Base-by-base conservation (phyloP, 2,329 filamentous ascomycete species). In the Cryphonectria naterciae region DNA sequence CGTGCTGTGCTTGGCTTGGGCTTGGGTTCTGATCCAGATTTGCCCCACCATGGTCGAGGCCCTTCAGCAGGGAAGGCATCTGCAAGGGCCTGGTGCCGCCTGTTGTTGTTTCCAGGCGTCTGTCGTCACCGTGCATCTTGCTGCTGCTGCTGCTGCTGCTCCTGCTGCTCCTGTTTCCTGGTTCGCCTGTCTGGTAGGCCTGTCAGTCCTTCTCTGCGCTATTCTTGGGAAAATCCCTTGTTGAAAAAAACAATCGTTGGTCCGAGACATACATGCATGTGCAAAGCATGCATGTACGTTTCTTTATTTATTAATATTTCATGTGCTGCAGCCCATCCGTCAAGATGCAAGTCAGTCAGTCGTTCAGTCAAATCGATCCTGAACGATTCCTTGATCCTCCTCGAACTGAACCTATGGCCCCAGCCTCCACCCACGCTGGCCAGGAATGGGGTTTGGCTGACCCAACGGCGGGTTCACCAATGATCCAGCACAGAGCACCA, bases 11-110 rank as follows among this genome's bases (percentile, higher is more conserved):
- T 25, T 65, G 62, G 25, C 25, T 32, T 32, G 37, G 60, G 56
- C 25, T 35, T 28, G 56, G 19, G 28, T 32, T 25, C 56, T 35
- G 32, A 62, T 19, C 58, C 58, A 37, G 32, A n/a, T 39, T 13
- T 46, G 61, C 61, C 61, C 61, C 61, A 43, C 61, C 37, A 32
- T 11, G 61, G n/a, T 64, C 61, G 39, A 64, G 61, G 61, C 61
- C 61, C 25, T 28, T n/a, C 22, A 8, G n/a, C 58, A 35, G 35
- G 8, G 7, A 25, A 49, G 43, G 28, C 60, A 41, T 35, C 60
- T 62, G 60, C n/a, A 37, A 62, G 60, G 35, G 60, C 60, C 39
- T 49, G 6, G 28, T 60, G 56, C 56, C n/a, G 54, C 32, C 54
- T 49, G 43, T 49, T 17, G 17, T 49, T 17, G 58, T 37, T 4